phyloP scores from a whole-genome alignment of 164 flowering plant species.

The Santalum album region DNA sequence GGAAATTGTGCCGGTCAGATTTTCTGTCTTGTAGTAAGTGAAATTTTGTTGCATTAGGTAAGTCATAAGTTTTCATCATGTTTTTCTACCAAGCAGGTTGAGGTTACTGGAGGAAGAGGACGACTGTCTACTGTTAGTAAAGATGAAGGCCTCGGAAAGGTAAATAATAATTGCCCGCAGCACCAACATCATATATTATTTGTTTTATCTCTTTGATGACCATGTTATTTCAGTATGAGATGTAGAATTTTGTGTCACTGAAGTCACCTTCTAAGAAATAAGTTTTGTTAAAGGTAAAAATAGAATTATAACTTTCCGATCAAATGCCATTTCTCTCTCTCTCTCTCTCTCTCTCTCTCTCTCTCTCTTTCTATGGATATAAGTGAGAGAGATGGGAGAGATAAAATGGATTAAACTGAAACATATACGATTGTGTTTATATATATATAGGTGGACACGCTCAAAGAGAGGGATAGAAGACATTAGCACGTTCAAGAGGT shows the following conservation, averaged over 20 bases:
- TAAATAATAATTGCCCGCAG: not conserved
- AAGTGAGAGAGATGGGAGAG: too few relatives aligned
- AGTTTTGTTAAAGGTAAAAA: not conserved
- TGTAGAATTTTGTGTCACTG: too few relatives aligned
- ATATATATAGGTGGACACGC: too few relatives aligned
- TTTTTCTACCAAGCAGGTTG: not conserved
- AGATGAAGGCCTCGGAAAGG: conserved; percentile 5
- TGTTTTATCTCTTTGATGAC: too few relatives aligned
- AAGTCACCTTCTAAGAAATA: too few relatives aligned
- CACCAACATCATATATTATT: too few relatives aligned
- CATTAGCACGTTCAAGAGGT: too few relatives aligned
- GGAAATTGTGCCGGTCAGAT: conserved; percentile 79
- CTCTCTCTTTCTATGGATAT: not conserved
- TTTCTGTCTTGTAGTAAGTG: not conserved
- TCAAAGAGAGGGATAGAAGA: too few relatives aligned
- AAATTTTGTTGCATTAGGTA: not conserved
- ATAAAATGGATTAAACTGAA: too few relatives aligned
- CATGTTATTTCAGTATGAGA: too few relatives aligned
- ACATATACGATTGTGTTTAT: too few relatives aligned
- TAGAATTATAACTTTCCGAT: not conserved
- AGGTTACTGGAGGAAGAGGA: not conserved
- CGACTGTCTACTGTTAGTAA: not conserved
- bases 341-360: too few relatives aligned
- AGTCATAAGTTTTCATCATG: not conserved
- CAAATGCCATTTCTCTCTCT: not conserved